Evolutionary conservation across 2,329 filamentous ascomycete genomes (phyloP).

Genomic region (Colletotrichum incanum): DNA sequence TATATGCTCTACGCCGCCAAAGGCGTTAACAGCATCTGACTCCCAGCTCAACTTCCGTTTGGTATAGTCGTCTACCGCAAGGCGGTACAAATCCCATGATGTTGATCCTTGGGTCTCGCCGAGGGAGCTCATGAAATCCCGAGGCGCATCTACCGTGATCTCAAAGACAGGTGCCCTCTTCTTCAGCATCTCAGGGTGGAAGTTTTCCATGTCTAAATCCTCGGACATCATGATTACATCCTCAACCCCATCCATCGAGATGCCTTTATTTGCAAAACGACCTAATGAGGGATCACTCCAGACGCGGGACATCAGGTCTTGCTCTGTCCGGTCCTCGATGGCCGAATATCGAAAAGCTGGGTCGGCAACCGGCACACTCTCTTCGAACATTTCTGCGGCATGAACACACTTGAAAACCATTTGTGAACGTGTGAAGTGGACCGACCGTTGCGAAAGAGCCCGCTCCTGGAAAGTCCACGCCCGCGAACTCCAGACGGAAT

Average conservation of each 20-base stretch:
- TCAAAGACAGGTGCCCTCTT: not conserved
- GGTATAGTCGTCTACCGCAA: not conserved
- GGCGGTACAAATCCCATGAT: not conserved
- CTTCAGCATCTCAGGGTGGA: not conserved
- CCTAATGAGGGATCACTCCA: not conserved
- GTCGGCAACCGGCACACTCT: not conserved
- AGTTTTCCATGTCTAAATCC: not conserved
- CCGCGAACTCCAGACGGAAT: slow-evolving; percentile 26
- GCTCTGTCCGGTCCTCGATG: not conserved
- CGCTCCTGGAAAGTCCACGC: slow-evolving; percentile 48
- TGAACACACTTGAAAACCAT: slow-evolving; percentile 44
- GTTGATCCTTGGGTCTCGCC: not conserved
- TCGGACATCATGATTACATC: not conserved
- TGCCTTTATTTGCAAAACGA: not conserved
- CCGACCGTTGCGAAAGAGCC: slow-evolving; percentile 42
- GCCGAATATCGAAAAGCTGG: not conserved
- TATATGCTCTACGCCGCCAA: not conserved
- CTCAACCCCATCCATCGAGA: not conserved
- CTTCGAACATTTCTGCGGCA: not conserved
- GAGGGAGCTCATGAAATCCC: not conserved
- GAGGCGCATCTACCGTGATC: not conserved
- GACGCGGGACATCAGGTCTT: not conserved
- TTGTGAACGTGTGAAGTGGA: slow-evolving; percentile 43
- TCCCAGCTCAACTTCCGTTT: not conserved
- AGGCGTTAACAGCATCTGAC: not conserved